Base-by-base conservation (phyloP, 345 rosid genomes). In the Raphanus sativus region DNA sequence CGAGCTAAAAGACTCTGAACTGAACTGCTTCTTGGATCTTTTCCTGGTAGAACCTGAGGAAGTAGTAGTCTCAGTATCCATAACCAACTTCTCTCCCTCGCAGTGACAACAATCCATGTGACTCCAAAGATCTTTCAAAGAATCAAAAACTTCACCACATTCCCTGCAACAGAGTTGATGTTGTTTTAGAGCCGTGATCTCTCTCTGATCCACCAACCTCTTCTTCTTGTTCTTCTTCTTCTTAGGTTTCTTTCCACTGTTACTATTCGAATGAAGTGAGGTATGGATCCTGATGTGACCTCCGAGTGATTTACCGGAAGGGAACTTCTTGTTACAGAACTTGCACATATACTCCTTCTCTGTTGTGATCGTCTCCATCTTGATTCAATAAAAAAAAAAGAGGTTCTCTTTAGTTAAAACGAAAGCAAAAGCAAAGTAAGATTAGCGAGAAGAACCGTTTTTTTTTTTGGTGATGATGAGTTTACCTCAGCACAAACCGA, bases 271-370 rank as follows among this genome's bases (percentile, higher is more conserved):
- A 75, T 61, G 73, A 75, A 76, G 67, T 29, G 82, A 82, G 63
- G 80, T 80, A 40, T 93, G 98, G 78, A 87, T 89, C 80, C 94
- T 87, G 62, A 90, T 89, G 76, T 93, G 98, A 67, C 97, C 93
- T 12, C 98, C 97, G 11, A 91, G 86, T 63, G 97, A 85, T 84
- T 91, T 91, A 21, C 97, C 97, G 78, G 89, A 89, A 13, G 90
- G 89, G 62, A 79, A 91, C 71, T 75, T 81, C 83, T 89, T 93
- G 82, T 73, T 65, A 83, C 98, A 89, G 70, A 67, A 87, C 85
- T 81, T 89, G 84, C 98, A 93, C 30, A 84, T 77, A 62, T 78
- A 84, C 75, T 82, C 79, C 83, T 64, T 88, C 84, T 84, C 85
- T 60, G 73, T 82, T 60, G 71, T 82, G 74, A 40, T 28, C 30